These are phyloP conservation scores for Rutstroemia sp. DNA, from an alignment of 2,329 filamentous ascomycete genomes.

Conservation along the genomic window DNA sequence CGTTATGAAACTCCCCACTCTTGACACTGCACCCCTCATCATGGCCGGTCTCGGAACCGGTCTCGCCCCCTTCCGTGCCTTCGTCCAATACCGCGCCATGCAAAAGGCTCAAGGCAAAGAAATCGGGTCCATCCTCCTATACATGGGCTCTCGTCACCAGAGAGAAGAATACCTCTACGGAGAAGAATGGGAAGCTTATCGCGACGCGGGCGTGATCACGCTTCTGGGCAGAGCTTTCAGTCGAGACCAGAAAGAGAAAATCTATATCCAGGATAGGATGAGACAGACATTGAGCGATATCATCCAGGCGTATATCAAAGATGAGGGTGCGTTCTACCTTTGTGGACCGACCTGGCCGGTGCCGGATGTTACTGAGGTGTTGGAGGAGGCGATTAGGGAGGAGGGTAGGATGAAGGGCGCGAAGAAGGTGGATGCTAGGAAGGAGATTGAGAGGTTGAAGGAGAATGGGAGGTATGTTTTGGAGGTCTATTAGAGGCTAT, in stretches of 20 bases:
- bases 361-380: conserved; percentile 86
- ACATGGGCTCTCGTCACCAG: conserved; percentile 95
- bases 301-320: conserved; percentile 73
- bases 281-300: conserved; percentile 78
- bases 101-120: conserved; percentile 96
- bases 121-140: conserved; percentile 86
- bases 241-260: conserved; percentile 94
- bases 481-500: conserved; percentile 70
- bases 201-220: conserved; percentile 91
- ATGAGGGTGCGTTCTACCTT: conserved; percentile 92
- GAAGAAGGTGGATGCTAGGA: conserved; percentile 76
- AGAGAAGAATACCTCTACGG: conserved; percentile 98
- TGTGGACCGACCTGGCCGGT: conserved; percentile 98
- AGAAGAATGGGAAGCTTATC: conserved; percentile 98
- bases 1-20: conserved; percentile 94
- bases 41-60: conserved; percentile 99
- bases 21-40: conserved; percentile 86
- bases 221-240: conserved; percentile 91
- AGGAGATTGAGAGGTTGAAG: conserved; percentile 97
- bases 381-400: conserved; percentile 81
- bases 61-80: conserved; percentile 97
- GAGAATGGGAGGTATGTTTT: conserved; percentile 90
- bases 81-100: conserved; percentile 95
- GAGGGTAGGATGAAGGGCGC: conserved; percentile 58
- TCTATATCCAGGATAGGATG: conserved; percentile 99